Conservation (phyloP, 1,284 basidiomycete species). For the Cerrena zonata region DNA sequence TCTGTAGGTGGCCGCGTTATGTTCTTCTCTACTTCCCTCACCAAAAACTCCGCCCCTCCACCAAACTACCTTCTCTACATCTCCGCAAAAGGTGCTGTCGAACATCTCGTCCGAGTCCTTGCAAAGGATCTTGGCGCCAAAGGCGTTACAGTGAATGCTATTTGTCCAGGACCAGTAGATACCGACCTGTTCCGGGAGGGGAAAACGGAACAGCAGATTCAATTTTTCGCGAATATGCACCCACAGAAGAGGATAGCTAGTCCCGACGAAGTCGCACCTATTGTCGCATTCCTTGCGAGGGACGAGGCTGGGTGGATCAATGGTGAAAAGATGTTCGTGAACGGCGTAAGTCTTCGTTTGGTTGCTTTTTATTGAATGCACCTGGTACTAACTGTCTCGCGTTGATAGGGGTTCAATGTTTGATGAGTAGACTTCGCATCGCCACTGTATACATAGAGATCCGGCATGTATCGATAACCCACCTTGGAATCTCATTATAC, state of each 20-base stretch:
- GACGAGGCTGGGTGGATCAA: conserved; percentile 51
- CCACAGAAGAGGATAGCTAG: conserved; percentile 43
- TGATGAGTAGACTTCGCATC: too few relatives aligned
- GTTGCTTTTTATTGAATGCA: not conserved
- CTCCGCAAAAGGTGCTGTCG: conserved; percentile 48
- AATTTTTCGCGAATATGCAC: conserved; percentile 38
- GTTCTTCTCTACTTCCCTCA: conserved; percentile 46
- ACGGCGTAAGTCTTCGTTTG: conserved; percentile 38
- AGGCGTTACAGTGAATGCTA: conserved; percentile 53
- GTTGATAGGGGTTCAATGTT: not conserved
- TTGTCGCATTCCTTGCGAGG: conserved; percentile 48
- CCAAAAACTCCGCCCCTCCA: conserved; percentile 34
- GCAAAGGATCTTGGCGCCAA: conserved; percentile 49
- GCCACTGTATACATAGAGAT: too few relatives aligned
- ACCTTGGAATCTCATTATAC: too few relatives aligned
- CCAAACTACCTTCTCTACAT: conserved; percentile 44
- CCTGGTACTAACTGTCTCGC: not conserved
- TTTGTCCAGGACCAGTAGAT: conserved; percentile 51
- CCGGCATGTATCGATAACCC: too few relatives aligned
- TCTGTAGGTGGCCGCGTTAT: conserved; percentile 41
- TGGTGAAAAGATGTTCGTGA: conserved; percentile 49
- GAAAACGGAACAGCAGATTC: conserved; percentile 43
- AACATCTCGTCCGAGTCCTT: conserved; percentile 54
- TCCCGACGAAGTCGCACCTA: conserved; percentile 49
- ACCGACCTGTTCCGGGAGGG: conserved; percentile 49